These are phyloP conservation scores for Globisporangium camurandrum DNA, from an alignment of 352 stramenopile genomes.

Conservation along the genomic window DNA sequence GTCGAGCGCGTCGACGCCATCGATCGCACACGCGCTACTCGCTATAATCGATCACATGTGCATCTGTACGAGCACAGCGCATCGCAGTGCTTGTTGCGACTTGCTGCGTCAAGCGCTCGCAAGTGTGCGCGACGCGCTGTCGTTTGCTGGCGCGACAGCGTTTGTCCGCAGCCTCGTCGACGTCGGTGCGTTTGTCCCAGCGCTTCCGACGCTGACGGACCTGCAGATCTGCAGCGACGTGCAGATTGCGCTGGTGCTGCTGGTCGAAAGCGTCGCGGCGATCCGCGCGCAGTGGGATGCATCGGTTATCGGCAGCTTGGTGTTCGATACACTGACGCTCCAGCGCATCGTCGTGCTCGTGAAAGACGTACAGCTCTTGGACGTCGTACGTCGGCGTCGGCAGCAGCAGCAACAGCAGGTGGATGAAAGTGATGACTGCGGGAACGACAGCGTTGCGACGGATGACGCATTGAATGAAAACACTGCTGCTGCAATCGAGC, in stretches of 20 bases:
- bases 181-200: slow-evolving; percentile 13
- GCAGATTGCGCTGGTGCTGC: slow-evolving; percentile 13
- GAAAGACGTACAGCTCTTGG: slow-evolving; percentile 37
- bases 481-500: slow-evolving; percentile 1
- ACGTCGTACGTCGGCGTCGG: not conserved
- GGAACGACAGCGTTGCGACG: slow-evolving; percentile 1
- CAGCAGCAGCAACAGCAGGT: too few species aligned
- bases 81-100: slow-evolving; percentile 34
- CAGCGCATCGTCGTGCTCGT: slow-evolving; percentile 33
- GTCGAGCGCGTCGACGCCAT: slow-evolving; percentile 23
- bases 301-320: slow-evolving; percentile 12
- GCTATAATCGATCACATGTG: slow-evolving; percentile 36
- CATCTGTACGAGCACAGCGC: slow-evolving; percentile 21
- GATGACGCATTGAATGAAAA: not conserved
- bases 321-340: slow-evolving; percentile 32
- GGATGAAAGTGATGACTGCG: too few species aligned
- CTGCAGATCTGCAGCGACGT: slow-evolving; percentile 16
- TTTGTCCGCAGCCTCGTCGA: slow-evolving; percentile 30
- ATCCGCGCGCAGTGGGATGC: slow-evolving; percentile 20
- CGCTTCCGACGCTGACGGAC: slow-evolving; percentile 18
- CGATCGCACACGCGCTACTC: slow-evolving; percentile 34
- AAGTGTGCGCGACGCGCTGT: slow-evolving; percentile 23
- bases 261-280: slow-evolving; percentile 23
- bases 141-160: slow-evolving; percentile 27
- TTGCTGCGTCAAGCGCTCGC: slow-evolving; percentile 39